Conservation (phyloP, 2,329 filamentous ascomycete genomes). For the Ceratocystis harringtonii region DNA sequence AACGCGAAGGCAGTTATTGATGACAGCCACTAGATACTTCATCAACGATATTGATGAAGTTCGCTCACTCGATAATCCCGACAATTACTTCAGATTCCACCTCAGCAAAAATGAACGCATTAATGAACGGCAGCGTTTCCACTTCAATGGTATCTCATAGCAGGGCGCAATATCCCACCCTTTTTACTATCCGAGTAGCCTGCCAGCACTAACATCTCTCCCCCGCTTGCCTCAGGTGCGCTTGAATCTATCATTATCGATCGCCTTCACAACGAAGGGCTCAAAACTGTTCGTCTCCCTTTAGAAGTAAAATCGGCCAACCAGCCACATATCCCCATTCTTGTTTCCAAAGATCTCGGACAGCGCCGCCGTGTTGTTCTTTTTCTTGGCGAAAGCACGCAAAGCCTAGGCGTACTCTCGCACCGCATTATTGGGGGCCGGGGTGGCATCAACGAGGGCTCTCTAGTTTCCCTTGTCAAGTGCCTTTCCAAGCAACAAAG, state of each 20-base stretch:
- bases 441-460: slow-evolving; percentile 56
- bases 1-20: neutral
- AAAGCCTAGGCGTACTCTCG: slow-evolving; percentile 62
- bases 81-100: slow-evolving; percentile 60
- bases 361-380: slow-evolving; percentile 50
- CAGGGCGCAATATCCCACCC: neutral
- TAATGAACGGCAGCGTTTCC: slow-evolving; percentile 60
- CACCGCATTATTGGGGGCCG: slow-evolving; percentile 49
- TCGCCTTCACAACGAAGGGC: slow-evolving; percentile 46
- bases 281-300: slow-evolving; percentile 49
- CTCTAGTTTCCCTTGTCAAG: slow-evolving; percentile 47
- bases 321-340: slow-evolving; percentile 53
- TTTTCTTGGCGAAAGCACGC: slow-evolving; percentile 54
- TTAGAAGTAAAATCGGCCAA: slow-evolving; percentile 27
- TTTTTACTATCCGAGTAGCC: neutral
- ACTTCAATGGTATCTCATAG: slow-evolving; percentile 49
- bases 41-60: slow-evolving; percentile 63
- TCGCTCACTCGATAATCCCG: slow-evolving; percentile 50
- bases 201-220: neutral
- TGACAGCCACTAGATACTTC: slow-evolving; percentile 46
- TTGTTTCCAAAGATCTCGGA: slow-evolving; percentile 38
- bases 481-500: slow-evolving; percentile 26
- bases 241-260: slow-evolving; percentile 43
- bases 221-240: slow-evolving; percentile 34
- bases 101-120: slow-evolving; percentile 57